phyloP scores from a whole-genome alignment of 441 rosid species.

The Populus trichocarpa region DNA sequence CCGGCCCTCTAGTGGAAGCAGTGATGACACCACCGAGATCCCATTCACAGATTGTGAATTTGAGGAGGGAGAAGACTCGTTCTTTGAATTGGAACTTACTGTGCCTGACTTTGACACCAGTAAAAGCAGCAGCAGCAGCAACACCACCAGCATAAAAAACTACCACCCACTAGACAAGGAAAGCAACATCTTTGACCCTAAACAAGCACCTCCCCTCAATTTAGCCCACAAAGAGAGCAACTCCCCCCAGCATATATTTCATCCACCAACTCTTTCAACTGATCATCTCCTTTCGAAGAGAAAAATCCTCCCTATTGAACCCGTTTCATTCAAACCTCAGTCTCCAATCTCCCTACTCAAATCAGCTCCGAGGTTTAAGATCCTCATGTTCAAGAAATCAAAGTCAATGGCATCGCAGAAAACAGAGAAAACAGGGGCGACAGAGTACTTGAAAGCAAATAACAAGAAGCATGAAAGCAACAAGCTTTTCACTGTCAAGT shows the following conservation, averaged over 20 bases:
- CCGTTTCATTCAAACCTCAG: constrained; percentile 35
- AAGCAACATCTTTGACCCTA: constrained; percentile 21
- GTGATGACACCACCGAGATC: constrained; percentile 25
- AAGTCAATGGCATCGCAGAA: constrained; percentile 24
- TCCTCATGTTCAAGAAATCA: constrained; percentile 60
- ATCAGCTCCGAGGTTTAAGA: constrained; percentile 73
- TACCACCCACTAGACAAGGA: constrained; percentile 13
- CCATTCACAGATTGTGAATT: constrained; percentile 32
- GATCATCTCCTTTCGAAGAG: constrained; percentile 46
- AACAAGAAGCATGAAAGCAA: constrained; percentile 19
- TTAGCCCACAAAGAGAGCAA: constrained; percentile 13
- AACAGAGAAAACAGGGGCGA: constrained; percentile 20
- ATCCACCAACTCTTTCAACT: constrained; percentile 27
- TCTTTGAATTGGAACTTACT: constrained; percentile 78
- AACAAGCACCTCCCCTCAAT: constrained; percentile 11
- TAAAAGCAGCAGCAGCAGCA: constrained; percentile 9
- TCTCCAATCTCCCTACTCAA: constrained; percentile 66
- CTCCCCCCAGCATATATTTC: neutral
- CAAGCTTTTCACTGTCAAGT: constrained; percentile 49
- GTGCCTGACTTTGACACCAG: constrained; percentile 32
- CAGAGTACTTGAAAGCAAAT: constrained; percentile 16
- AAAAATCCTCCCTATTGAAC: constrained; percentile 63
- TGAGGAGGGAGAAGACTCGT: constrained; percentile 76
- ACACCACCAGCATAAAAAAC: constrained; percentile 2
- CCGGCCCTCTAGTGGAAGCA: constrained; percentile 20